A percentile compares a stretch with the other conserved stretches of the same genome.
Conservation (phyloP, 495 filamentous ascomycete genomes). For the Daldinia vernicosa region DNA sequence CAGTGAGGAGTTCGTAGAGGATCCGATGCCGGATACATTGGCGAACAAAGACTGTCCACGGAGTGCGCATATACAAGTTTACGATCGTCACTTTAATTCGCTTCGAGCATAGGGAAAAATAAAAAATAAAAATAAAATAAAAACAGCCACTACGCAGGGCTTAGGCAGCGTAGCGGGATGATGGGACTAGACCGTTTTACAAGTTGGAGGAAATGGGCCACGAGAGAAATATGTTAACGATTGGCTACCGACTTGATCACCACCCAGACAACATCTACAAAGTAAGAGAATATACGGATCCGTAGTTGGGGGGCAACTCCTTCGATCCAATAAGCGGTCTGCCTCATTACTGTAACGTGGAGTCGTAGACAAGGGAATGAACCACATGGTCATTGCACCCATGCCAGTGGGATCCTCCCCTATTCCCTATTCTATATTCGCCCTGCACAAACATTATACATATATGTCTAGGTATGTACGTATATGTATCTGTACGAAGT, state of each 20-base stretch:
- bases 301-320: constrained; percentile 26
- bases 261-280: constrained; percentile 23
- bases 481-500: background rate
- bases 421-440: constrained; percentile 21
- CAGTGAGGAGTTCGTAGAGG: background rate
- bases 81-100: constrained; percentile 3
- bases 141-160: background rate
- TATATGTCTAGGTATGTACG: background rate
- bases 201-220: constrained; percentile 30
- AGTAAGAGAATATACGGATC: constrained; percentile 13
- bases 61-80: constrained; percentile 3
- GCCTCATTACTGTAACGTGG: constrained; percentile 28
- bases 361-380: constrained; percentile 34
- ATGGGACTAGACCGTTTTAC: constrained; percentile 25
- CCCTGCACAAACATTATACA: background rate
- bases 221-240: constrained; percentile 35
- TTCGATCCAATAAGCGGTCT: constrained; percentile 36
- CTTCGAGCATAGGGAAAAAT: constrained; percentile 1
- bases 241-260: constrained; percentile 41
- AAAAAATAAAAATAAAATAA: constrained; percentile 3
- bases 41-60: constrained; percentile 9
- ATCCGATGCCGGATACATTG: constrained; percentile 10
- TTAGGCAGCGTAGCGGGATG: constrained; percentile 11
- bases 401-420: constrained; percentile 23
- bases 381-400: constrained; percentile 37